Conservation (phyloP, 768 basidiomycete species). For the Boletus edulis region DNA sequence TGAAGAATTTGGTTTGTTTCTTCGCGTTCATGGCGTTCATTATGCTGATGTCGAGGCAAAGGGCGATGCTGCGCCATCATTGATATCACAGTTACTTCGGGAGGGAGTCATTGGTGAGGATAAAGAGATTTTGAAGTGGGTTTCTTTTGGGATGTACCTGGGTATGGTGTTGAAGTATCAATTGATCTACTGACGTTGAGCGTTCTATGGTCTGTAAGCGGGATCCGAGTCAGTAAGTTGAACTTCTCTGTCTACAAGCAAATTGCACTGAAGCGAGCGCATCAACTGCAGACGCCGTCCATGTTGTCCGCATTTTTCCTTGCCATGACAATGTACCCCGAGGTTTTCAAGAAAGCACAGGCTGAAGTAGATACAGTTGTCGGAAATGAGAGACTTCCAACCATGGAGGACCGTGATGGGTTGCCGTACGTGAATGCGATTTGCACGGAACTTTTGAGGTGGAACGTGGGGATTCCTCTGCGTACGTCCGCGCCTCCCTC, state of each 20-base stretch:
- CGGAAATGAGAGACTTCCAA: constrained; percentile 9
- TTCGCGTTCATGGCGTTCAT: background rate
- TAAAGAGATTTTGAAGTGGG: constrained; percentile 8
- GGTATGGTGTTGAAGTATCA: background rate
- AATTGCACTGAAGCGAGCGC: background rate
- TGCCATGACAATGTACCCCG: constrained; percentile 11
- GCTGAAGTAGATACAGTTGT: constrained; percentile 10
- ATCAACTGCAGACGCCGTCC: constrained; percentile 15
- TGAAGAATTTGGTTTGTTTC: constrained; percentile 11
- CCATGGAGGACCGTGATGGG: constrained; percentile 3
- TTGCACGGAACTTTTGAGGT: constrained; percentile 12
- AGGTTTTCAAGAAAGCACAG: constrained; percentile 6
- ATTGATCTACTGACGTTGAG: background rate
- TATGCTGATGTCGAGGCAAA: background rate
- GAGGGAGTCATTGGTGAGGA: constrained; percentile 4
- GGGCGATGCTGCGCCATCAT: constrained; percentile 6
- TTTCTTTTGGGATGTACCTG: constrained; percentile 8
- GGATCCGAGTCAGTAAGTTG: constrained; percentile 7
- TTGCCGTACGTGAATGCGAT: constrained; percentile 14
- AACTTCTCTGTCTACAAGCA: constrained; percentile 17
- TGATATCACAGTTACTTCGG: constrained; percentile 5
- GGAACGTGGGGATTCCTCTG: background rate
- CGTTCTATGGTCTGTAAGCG: constrained; percentile 21
- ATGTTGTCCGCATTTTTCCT: constrained; percentile 16
- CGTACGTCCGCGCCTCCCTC: background rate